Evolutionary conservation across 371 early-diverging fungal species (phyloP), one percentile per base, ranked within the genome.

Genomic region (Mortierella sp.): DNA sequence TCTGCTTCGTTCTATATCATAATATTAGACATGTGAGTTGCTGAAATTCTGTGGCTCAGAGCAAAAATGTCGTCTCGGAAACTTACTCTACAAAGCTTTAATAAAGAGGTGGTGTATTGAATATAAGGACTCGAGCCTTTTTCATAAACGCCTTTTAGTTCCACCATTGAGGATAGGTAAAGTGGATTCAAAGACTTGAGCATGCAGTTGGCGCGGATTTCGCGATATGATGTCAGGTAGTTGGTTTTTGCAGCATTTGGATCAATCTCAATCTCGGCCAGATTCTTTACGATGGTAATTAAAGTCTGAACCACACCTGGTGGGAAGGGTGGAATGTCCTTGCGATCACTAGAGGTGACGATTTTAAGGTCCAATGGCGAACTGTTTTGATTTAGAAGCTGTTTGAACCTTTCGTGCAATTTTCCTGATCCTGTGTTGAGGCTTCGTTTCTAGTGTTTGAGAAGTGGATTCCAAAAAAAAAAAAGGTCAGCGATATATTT

Each of bases 401-500:
- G 84, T 45, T 88, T 85, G 51, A 90, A 88, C n/a, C 85, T 63
- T 1, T 87, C 86, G 32, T 89, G 86, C 53, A 90, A 62, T 65
- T 90, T 87, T 63, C 87, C 72, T 83, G 85, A 85, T 19, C 88
- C 90, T 9, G 86, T 83, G 56, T 89, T 89, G 15, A 89, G 70
- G 22, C 88, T 70, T 84, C 89, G 87, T 86, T 86, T 89, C 90
- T 89, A 76, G 19, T 15, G 7, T 9, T 15, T 9, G 29, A 55
- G 15, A 34, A 12, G 37, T 22, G 31, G 8, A 26, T 26, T 28
- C 45, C 28, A 22, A 13, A 69, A 40, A 40, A 15, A 22, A 13
- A 69, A 40, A 40, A 15, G 10, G 40, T 40, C 40, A 40, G 15
- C 40, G 40, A n/a, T n/a, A n/a, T n/a, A n/a, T 37, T 28, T 23